phyloP scores from a whole-genome alignment of 345 rosid genomes.

The Eucalyptus dawsonii region DNA sequence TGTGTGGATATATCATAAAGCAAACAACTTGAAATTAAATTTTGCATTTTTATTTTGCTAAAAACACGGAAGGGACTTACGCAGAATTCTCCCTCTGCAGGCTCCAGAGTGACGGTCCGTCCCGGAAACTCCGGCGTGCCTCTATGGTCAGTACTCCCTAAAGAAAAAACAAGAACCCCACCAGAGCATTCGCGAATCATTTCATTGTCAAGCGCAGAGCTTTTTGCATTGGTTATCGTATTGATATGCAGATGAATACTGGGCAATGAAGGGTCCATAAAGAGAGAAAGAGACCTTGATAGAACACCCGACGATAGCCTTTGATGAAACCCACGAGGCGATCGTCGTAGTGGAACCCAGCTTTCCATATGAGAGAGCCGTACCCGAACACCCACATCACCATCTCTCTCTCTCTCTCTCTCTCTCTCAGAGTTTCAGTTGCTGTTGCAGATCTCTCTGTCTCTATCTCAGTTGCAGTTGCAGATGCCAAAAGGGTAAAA shows the following conservation, averaged over 20 bases:
- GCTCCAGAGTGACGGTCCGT: conserved; percentile 74
- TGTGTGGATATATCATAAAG: background rate
- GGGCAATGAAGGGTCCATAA: background rate
- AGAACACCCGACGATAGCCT: conserved; percentile 72
- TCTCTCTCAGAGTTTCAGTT: background rate
- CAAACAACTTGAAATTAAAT: background rate
- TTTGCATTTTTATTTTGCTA: background rate
- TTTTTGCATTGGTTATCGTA: background rate
- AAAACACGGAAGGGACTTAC: conserved; percentile 12
- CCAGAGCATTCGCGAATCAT: background rate
- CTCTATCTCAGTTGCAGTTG: background rate
- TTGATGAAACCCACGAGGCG: conserved; percentile 74
- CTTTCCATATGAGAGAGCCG: conserved; percentile 82
- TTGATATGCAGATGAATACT: background rate
- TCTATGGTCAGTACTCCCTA: conserved; percentile 92
- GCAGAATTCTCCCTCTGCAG: conserved; percentile 63
- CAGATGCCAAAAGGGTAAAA: too few relatives aligned
- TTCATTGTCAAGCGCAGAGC: background rate
- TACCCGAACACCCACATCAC: conserved; percentile 89
- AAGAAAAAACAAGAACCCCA: background rate
- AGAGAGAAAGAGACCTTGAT: conserved; percentile 40
- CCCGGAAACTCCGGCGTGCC: conserved; percentile 82
- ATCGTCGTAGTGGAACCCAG: conserved; percentile 60
- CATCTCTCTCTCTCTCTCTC: conserved; percentile 9
- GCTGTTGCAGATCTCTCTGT: background rate